phyloP scores from a whole-genome alignment of 2,329 filamentous ascomycete species.

The Alternaria metachromatica region DNA sequence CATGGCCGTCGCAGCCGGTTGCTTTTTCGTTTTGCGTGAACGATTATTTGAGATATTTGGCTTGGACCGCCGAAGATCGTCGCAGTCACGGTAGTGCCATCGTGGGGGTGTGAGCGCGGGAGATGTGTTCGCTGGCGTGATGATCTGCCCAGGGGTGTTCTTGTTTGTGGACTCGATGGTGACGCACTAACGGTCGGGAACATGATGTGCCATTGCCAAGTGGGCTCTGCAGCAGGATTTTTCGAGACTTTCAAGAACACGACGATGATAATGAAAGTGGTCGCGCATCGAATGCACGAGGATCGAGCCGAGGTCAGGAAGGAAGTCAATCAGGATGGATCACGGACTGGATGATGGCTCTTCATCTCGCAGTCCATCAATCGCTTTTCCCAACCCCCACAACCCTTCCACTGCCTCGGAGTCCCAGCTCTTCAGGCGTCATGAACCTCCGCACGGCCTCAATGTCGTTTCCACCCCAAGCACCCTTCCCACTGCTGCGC shows the following conservation, averaged over 20 bases:
- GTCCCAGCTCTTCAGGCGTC: slow-evolving; percentile 37
- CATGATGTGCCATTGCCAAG: neutral
- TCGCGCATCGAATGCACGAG: neutral
- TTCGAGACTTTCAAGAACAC: neutral
- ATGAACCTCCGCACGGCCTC: slow-evolving; percentile 32
- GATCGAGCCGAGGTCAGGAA: neutral
- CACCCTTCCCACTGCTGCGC: slow-evolving; percentile 14
- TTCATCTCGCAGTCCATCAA: slow-evolving; percentile 14
- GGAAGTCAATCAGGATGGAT: neutral
- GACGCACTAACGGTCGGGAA: neutral
- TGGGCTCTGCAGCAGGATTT: neutral
- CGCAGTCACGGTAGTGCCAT: neutral
- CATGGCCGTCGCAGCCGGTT: neutral
- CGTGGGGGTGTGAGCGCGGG: neutral
- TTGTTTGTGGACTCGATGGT: neutral
- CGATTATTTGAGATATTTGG: neutral
- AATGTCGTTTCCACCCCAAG: slow-evolving; percentile 22
- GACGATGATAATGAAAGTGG: neutral
- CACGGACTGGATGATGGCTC: neutral
- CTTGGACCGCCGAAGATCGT: neutral
- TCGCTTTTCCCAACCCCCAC: slow-evolving; percentile 45
- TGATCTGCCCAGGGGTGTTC: neutral
- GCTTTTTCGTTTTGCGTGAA: neutral
- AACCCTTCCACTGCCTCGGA: slow-evolving; percentile 32
- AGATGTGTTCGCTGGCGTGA: neutral